These are phyloP conservation scores for Geosmithia putterillii DNA, from an alignment of 2,329 filamentous ascomycete genomes.

Conservation along the genomic window DNA sequence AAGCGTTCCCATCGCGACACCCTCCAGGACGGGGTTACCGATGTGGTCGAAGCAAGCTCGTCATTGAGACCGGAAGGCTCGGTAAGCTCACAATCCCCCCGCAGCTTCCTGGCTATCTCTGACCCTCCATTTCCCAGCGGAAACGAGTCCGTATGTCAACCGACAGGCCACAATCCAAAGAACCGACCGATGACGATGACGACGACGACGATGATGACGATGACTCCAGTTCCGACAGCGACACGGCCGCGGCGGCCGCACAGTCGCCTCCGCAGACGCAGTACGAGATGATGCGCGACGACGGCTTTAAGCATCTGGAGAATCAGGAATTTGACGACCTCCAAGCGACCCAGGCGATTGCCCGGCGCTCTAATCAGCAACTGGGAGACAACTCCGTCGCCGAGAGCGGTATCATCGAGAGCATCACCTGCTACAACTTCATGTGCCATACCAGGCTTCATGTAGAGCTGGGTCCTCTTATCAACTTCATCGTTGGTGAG, in stretches of 20 bases:
- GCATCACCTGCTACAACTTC: slow-evolving; percentile 81
- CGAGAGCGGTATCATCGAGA: slow-evolving; percentile 78
- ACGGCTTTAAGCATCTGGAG: slow-evolving; percentile 43
- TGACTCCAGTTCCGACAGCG: slow-evolving; percentile 12
- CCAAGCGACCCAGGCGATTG: slow-evolving; percentile 52
- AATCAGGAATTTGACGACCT: slow-evolving; percentile 47
- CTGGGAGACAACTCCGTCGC: slow-evolving; percentile 60
- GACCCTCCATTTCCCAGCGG: slow-evolving; percentile 9
- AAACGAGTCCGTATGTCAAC: slow-evolving; percentile 21
- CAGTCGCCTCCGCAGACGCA: slow-evolving; percentile 39
- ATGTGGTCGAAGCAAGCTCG: slow-evolving; percentile 27
- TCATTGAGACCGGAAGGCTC: slow-evolving; percentile 21
- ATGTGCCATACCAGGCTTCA: slow-evolving; percentile 86
- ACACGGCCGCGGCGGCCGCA: slow-evolving; percentile 14
- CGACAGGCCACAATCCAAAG: slow-evolving; percentile 7
- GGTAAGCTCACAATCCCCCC: slow-evolving; percentile 14
- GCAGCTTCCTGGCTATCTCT: slow-evolving; percentile 4
- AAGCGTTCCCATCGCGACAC: slow-evolving; percentile 9
- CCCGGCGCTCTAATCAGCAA: slow-evolving; percentile 29
- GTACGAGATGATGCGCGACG: slow-evolving; percentile 49
- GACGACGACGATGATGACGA: slow-evolving; percentile 3
- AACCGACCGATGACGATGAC: slow-evolving; percentile 6
- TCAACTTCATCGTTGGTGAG: slow-evolving; percentile 96
- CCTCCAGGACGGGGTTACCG: slow-evolving; percentile 17
- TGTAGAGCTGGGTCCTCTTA: slow-evolving; percentile 78